Evolutionary conservation across 2,329 filamentous ascomycete genomes (phyloP), one percentile per base, ranked within the genome.

Genomic region (Emmonsiellopsis sp.): DNA sequence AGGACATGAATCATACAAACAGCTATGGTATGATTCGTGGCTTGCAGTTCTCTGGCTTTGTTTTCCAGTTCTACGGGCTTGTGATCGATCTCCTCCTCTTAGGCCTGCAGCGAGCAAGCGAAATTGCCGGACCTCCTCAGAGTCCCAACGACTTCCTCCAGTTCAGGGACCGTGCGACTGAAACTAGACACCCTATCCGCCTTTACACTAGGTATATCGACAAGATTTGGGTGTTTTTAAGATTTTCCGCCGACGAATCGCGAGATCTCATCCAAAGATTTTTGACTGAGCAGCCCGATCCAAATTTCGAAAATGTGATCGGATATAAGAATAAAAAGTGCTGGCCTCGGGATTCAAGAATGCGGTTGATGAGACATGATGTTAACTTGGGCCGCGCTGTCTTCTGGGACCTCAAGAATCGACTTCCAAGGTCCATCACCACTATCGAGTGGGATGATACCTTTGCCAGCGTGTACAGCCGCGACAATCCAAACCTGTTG

Each of bases 1-100:
- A 98, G 76, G 93, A 98, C 63, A 98, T 98, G 93, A 97, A 96
- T 66, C 93, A 98, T 65, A 93, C 94, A 67, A 98, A 98, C 73
- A 94, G 89, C 67, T 98, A 97, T 67, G 93, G 93, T 61, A 87
- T 98, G 86, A 96, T 98, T 63, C 89, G 93, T 64, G 93, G 94
- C 61, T 79, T 98, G 13, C 94, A 98, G 61, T 98, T 98, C 73
- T 96, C 93, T 1, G 93, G 89, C 0, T 98, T 98, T 58, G 93
- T 98, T 21, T 98, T 98, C 80, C 93, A 98, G 68, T 98, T 91
- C 77, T 98, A 98, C 63, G 93, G 94, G 46, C 77, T 98, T 56
- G 92, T 98, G 55, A 84, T 98, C 52, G 93, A 98, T 73, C 79
- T 98, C 45, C 77, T 98, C 39, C 79, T 98, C 21, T 83, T 98